phyloP scores from a whole-genome alignment of 2,329 filamentous ascomycete genomes.

The Colletotrichum abscissum region DNA sequence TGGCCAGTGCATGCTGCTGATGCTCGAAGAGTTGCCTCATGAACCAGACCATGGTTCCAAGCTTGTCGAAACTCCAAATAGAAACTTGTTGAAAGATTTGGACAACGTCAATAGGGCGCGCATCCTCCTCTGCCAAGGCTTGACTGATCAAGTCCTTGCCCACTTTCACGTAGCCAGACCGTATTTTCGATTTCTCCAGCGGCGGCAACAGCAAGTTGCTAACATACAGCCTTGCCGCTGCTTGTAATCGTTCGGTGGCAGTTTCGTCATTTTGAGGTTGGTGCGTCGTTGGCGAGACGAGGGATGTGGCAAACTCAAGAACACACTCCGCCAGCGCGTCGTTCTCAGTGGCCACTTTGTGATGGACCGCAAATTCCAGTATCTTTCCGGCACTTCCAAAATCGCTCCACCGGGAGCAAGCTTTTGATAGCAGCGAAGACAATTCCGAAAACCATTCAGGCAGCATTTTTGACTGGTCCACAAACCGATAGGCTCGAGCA shows the following conservation, averaged over 20 bases:
- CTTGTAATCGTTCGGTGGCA: not conserved
- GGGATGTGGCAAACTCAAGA: conserved; percentile 9
- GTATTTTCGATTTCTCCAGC: not conserved
- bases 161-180: not conserved
- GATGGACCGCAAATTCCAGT: conserved; percentile 13
- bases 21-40: conserved; percentile 14
- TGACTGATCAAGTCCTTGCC: conserved; percentile 13
- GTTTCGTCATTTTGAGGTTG: not conserved
- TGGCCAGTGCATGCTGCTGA: conserved; percentile 14
- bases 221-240: conserved; percentile 16
- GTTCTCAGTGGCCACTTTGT: conserved; percentile 5
- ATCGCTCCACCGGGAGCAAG: conserved; percentile 26
- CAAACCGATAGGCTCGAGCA: conserved; percentile 15
- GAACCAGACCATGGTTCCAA: conserved; percentile 9
- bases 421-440: conserved; percentile 22
- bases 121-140: not conserved
- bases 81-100: conserved; percentile 10
- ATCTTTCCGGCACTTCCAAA: conserved; percentile 20
- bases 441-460: conserved; percentile 31
- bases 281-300: not conserved
- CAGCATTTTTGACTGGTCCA: conserved; percentile 5
- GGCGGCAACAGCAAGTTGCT: conserved; percentile 8
- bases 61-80: not conserved
- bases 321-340: conserved; percentile 15
- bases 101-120: not conserved